Evolutionary conservation across 192 early-diverging fungal genomes (phyloP), one percentile per base, ranked within the genome.

Genomic region (Podila clonocystis): DNA sequence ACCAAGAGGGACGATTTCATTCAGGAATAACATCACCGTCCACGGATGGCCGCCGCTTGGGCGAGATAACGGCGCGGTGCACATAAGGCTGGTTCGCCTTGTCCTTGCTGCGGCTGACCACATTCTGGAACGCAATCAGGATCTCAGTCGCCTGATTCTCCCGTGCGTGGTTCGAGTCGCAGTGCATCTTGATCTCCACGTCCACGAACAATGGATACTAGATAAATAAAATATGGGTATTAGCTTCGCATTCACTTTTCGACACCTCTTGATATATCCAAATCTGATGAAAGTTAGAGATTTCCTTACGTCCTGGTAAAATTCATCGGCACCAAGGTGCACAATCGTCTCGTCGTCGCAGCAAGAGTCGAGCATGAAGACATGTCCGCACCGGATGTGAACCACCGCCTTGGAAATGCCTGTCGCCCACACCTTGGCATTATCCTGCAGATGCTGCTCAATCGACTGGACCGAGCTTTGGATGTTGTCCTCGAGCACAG

Each of bases 401-500:
- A 75, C 69, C n/a, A 70, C 68, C 0, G 61, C 50, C 52, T 68
- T 75, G 5, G 67, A 68, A 62, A 75, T 62, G 5, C 68, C 68
- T 0, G 68, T 45, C 41, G 41, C 50, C 68, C 68, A 70, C 26
- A 70, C 59, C 68, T 62, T 70, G 59, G 58, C 24, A n/a, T 70
- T 58, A 4, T 70, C 38, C 24, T 58, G 58, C 0, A 70, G 38
- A 62, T 62, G 59, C 26, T 70, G 60, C 29, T 69, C 68, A 45
- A 75, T 75, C 29, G 74, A 75, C 3, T 48, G 62, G 22, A 68
- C 67, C 0, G 74, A 75, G 13, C 63, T 63, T 12, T 62, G 67
- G 34, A 75, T 75, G 57, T 68, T 75, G n/a, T 75, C 74, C 45
- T 75, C 74, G n/a, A 75, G 74, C 30, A 75, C 68, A 0, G 74